Evolutionary conservation across 2,329 filamentous ascomycete species (phyloP).

Genomic region (Albophoma yamanashiensis): DNA sequence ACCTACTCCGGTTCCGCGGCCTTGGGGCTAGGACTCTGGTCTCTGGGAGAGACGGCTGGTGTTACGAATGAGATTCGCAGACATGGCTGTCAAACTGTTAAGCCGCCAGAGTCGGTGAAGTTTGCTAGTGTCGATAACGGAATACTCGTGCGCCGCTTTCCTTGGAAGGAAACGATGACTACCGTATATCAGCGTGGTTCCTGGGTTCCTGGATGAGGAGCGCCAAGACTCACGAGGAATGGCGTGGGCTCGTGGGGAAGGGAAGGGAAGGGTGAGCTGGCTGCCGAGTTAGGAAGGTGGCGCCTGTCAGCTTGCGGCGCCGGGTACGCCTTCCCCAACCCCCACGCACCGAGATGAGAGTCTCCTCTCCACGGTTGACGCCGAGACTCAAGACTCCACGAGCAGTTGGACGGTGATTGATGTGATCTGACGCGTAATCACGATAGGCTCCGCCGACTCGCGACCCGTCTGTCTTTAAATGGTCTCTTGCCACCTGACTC

Average conservation of each 20-base stretch:
- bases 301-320: not conserved
- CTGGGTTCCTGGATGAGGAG: not conserved
- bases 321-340: not conserved
- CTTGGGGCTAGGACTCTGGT: too few species aligned
- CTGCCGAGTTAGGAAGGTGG: not conserved
- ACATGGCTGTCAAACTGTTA: not conserved
- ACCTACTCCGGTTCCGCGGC: too few species aligned
- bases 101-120: not conserved
- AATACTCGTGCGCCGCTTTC: not conserved
- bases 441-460: not conserved
- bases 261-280: not conserved
- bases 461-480: not conserved
- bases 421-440: not conserved
- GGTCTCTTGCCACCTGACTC: not conserved
- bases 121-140: not conserved
- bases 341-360: not conserved
- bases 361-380: not conserved
- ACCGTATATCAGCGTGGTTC: not conserved
- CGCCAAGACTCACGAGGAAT: not conserved
- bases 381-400: not conserved
- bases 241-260: not conserved
- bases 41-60: too few species aligned
- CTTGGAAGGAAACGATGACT: not conserved
- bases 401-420: not conserved
- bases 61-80: not conserved